phyloP scores from a whole-genome alignment of 169 alveolate genomes.

The Perkinsus chesapeaki region DNA sequence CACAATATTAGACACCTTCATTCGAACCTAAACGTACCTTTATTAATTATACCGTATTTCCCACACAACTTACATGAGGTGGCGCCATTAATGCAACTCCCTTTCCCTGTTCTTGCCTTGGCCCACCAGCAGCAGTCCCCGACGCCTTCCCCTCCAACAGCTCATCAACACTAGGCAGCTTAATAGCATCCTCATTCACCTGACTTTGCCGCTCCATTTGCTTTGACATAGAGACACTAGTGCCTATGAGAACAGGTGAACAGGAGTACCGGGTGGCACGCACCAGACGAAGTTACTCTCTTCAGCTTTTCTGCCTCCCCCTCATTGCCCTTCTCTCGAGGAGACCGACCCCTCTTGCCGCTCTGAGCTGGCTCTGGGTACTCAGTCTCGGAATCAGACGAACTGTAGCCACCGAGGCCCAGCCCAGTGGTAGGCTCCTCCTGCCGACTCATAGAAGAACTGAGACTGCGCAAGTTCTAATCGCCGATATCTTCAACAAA shows the following conservation, averaged over 20 bases:
- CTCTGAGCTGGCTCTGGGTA: neutral
- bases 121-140: neutral
- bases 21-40: neutral
- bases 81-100: neutral
- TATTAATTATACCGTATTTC: neutral
- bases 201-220: neutral
- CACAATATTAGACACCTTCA: neutral
- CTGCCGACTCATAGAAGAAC: neutral
- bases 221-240: neutral
- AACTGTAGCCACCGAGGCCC: neutral
- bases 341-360: neutral
- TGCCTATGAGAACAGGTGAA: neutral
- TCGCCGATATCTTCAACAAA: neutral
- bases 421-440: neutral
- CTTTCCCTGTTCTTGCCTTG: neutral
- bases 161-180: neutral
- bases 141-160: neutral
- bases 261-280: neutral
- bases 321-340: neutral
- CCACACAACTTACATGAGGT: neutral
- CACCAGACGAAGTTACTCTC: neutral
- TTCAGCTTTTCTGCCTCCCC: neutral
- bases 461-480: neutral
- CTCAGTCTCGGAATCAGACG: neutral
- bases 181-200: neutral